Base-by-base conservation (phyloP, 1,284 basidiomycete species). In the Rhodotorula sp. region DNA sequence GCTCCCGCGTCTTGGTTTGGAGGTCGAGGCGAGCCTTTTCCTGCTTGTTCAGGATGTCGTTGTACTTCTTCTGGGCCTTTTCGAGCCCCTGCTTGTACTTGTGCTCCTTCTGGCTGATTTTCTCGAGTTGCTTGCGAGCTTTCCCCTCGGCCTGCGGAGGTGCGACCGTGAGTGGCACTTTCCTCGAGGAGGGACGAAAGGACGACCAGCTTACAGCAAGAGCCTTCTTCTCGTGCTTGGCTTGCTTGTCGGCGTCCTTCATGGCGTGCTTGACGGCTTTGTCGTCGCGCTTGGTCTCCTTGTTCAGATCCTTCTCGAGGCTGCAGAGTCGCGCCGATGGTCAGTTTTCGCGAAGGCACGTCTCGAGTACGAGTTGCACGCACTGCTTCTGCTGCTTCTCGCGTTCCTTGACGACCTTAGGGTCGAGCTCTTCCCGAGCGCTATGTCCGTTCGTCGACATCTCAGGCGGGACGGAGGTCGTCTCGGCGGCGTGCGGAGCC, bases 321-420 rank as follows among this genome's bases (percentile, higher is more conserved):
- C 66, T 71, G 65, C 4, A 20, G 57, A 15, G 20, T 14, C 29
- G 23, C 15, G 29, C 8, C 15, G 23, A n/a, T 4, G 15, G 51
- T 64, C 63, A 64, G 56, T 26, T 31, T 5, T 21, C 23, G 18
- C 12, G 3, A 16, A 8, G 6, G 57, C 10, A 16, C 21, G 5
- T 1, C 21, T 29, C n/a, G 26, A 31, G 18, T 2, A 0, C 20
- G 47, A 12, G 58, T 3, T 34, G 16, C 49, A 54, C 71, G 56
- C 49, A 71, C 69, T 67, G 57, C 65, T 71, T 69, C 51, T 71
- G 69, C 57, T 71, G 65, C 68, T 74, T 74, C 68, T 74, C 73
- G 15, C 64, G 67, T 54, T 34, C 43, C 62, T 69, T 70, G 21
- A 63, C 6, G n/a, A 64, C 49, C 16, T 60, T 56, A 6, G 62